Conservation (phyloP, 2,329 filamentous ascomycete genomes). For the Emericellopsis cladophorae region DNA sequence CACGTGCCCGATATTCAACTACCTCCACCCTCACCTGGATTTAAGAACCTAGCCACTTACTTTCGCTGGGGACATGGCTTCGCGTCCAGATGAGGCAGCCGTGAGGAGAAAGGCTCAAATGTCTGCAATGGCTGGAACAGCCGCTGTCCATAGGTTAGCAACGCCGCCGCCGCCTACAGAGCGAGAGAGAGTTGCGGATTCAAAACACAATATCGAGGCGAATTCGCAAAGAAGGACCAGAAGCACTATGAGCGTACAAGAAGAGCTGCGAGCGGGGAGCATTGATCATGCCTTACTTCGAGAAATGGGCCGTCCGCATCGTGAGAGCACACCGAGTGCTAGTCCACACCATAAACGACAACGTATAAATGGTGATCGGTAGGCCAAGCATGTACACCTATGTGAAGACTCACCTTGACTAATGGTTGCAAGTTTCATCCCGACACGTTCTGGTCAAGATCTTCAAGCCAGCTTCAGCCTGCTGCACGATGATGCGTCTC, state of each 20-base stretch:
- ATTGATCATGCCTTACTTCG: conserved; percentile 37
- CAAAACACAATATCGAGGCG: conserved; percentile 24
- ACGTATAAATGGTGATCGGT: conserved; percentile 51
- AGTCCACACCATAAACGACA: conserved; percentile 48
- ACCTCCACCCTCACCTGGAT: too few species aligned
- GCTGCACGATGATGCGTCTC: conserved; percentile 84
- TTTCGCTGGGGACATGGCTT: too few species aligned
- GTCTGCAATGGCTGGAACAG: too few species aligned
- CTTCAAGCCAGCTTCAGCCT: conserved; percentile 86
- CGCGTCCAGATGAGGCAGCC: too few species aligned
- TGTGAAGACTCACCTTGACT: conserved; percentile 1
- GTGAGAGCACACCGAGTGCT: conserved; percentile 37
- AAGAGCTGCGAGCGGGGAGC: conserved; percentile 33
- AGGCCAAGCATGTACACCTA: conserved; percentile 3
- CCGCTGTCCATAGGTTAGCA: conserved; percentile 12
- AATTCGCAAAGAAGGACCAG: conserved; percentile 18
- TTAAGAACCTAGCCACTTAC: too few species aligned
- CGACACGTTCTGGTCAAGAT: conserved; percentile 85
- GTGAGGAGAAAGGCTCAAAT: too few species aligned
- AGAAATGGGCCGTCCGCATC: conserved; percentile 35
- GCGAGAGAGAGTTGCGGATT: conserved; percentile 24
- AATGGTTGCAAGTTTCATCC: conserved; percentile 63
- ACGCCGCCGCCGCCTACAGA: conserved; percentile 33
- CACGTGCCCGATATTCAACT: too few species aligned
- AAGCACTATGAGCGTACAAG: conserved; percentile 20